Base-by-base conservation (phyloP, 306 rosid species). In the Cucurbita argyrosperma region DNA sequence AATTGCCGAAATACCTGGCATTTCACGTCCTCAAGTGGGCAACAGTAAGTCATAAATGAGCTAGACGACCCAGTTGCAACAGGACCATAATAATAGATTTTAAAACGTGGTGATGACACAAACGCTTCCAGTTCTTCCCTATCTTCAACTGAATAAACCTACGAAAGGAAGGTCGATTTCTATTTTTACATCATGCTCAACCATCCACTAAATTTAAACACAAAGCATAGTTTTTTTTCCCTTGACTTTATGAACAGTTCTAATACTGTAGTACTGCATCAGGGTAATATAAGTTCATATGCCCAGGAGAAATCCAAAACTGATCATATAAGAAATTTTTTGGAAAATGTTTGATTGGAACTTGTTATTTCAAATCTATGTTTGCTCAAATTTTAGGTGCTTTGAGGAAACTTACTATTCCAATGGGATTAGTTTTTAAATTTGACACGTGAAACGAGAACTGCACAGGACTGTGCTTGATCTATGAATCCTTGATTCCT, bases 101-200 rank as follows among this genome's bases (percentile, higher is more conserved):
- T 79, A 75, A 94, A 71, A 10, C 23, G 13, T 19, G 98, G 90
- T 76, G 88, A 61, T 74, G 86, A 80, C 71, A 94, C 97, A 85
- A 83, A 86, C 64, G 62, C 19, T 12, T 89, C 80, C 87, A 94
- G 80, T 76, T 85, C 97, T 56, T 74, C 45, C 79, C 76, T 68
- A 39, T 78, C 84, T 68, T 69, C 82, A 81, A 90, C 90, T 14
- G 97, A 1, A 79, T 88, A 89, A 71, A 94, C 95, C 98, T 94
- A 79, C 57, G 77, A 84, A 68, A 68, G 38, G 21, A 46, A 47
- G 38, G 38, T 45, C 57, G 4, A 2, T 46, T 45, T 63, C 23
- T 21, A 19, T 66, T 64, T 9, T 18, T 42, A 18, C 10, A 50
- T 67, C 11, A 46, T 40, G 72, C 18, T 67, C 19, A 46, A 67